phyloP scores from a whole-genome alignment of 1,139 yeast species.

The Geotrichum klebahnii region DNA sequence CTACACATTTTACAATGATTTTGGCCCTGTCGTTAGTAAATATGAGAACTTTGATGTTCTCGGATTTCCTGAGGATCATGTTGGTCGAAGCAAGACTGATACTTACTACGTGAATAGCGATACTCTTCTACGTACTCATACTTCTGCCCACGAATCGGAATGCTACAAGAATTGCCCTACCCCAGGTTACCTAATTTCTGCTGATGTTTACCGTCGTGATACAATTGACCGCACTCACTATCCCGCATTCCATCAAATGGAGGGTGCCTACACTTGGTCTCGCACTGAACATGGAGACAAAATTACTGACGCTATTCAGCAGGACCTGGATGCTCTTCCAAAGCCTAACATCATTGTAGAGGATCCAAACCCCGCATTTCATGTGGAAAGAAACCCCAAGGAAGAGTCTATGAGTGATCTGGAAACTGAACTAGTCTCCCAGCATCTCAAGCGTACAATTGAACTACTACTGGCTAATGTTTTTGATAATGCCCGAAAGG shows the following conservation, averaged over 20 bases:
- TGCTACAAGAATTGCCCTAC: conserved; percentile 66
- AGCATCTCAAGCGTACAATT: conserved; percentile 78
- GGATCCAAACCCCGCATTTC: conserved; percentile 60
- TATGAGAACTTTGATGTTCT: conserved; percentile 84
- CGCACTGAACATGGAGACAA: conserved; percentile 43
- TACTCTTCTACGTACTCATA: conserved; percentile 79
- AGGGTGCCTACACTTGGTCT: conserved; percentile 88
- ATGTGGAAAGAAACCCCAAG: conserved; percentile 63
- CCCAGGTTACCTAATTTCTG: conserved; percentile 88
- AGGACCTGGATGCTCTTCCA: conserved; percentile 66
- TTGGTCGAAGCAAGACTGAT: conserved; percentile 88
- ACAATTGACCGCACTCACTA: conserved; percentile 94
- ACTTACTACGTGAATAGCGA: conserved; percentile 81
- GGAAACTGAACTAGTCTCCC: conserved; percentile 65
- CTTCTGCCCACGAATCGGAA: conserved; percentile 92
- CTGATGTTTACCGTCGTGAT: conserved; percentile 94
- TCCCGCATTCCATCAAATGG: conserved; percentile 97
- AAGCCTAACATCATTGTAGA: conserved; percentile 65
- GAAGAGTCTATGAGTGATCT: conserved; percentile 67
- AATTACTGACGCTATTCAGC: conserved; percentile 46
- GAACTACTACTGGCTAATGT: conserved; percentile 81
- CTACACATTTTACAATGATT: conserved; percentile 74
- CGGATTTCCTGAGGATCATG: conserved; percentile 89
- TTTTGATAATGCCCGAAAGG: conserved; percentile 65
- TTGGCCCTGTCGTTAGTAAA: conserved; percentile 77